Evolutionary conservation across 2,329 filamentous ascomycete species (phyloP).

Genomic region (Trichoderma koningiopsis): DNA sequence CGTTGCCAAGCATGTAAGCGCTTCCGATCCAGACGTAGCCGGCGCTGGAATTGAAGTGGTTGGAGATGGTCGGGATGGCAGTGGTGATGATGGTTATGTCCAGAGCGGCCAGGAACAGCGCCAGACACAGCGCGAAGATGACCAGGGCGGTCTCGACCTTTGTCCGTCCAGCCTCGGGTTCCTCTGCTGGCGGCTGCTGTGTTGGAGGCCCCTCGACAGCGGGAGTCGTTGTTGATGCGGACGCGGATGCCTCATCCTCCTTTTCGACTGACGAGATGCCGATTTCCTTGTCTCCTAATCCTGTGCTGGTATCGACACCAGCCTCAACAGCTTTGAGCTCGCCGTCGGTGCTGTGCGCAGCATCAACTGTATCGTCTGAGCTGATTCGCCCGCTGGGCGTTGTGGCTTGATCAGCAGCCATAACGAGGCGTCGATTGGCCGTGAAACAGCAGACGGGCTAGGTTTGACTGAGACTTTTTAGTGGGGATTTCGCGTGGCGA

Average conservation of each 20-base stretch:
- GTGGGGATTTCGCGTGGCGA: slow-evolving; percentile 21
- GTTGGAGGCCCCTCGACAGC: slow-evolving; percentile 8
- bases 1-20: slow-evolving; percentile 71
- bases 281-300: slow-evolving; percentile 3
- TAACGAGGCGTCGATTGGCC: slow-evolving; percentile 3
- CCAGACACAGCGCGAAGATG: slow-evolving; percentile 46
- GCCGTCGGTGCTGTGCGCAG: slow-evolving; percentile 31
- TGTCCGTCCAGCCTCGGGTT: slow-evolving; percentile 43
- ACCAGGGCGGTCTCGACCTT: slow-evolving; percentile 44
- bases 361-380: slow-evolving; percentile 36
- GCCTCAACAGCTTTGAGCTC: slow-evolving; percentile 15
- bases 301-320: neutral
- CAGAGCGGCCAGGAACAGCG: slow-evolving; percentile 57
- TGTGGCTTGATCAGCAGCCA: slow-evolving; percentile 24
- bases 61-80: slow-evolving; percentile 65
- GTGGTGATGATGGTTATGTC: slow-evolving; percentile 67
- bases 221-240: slow-evolving; percentile 2
- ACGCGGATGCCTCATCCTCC: slow-evolving; percentile 23
- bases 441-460: neutral
- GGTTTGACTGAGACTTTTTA: slow-evolving; percentile 19
- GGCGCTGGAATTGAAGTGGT: slow-evolving; percentile 63
- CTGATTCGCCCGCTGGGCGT: slow-evolving; percentile 32
- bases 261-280: slow-evolving; percentile 20
- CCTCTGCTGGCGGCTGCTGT: slow-evolving; percentile 26
- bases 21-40: slow-evolving; percentile 80